Percentiles rank a stretch among this genome's conserved stretches.
These are phyloP conservation scores for Xylogone sp. DNA, from an alignment of 2,329 filamentous ascomycete genomes.

Conservation along the genomic window DNA sequence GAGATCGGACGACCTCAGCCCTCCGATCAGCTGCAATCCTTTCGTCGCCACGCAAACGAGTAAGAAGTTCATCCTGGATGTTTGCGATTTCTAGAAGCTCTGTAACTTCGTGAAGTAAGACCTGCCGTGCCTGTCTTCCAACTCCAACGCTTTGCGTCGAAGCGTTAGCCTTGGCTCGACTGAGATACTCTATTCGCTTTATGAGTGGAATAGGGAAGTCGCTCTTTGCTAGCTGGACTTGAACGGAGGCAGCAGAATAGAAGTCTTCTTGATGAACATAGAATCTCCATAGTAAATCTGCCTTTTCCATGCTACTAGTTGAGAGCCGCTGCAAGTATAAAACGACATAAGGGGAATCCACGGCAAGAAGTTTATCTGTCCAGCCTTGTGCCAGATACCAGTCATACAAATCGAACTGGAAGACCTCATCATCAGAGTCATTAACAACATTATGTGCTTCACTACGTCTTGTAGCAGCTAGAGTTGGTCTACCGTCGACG, in stretches of 20 bases:
- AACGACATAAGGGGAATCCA: conserved; percentile 80
- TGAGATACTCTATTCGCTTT: conserved; percentile 83
- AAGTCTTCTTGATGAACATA: conserved; percentile 81
- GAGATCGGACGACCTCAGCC: conserved; percentile 58
- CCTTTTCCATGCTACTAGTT: conserved; percentile 67
- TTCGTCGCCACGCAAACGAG: conserved; percentile 68
- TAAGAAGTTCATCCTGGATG: conserved; percentile 88
- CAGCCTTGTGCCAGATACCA: conserved; percentile 90
- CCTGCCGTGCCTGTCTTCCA: conserved; percentile 75
- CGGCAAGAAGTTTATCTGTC: conserved; percentile 79
- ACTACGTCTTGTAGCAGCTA: conserved; percentile 71
- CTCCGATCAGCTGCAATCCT: conserved; percentile 64
- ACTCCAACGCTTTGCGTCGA: conserved; percentile 77
- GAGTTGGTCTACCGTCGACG: conserved; percentile 73
- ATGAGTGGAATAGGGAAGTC: conserved; percentile 76
- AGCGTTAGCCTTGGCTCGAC: conserved; percentile 86
- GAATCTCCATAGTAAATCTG: conserved; percentile 90
- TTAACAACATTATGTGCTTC: conserved; percentile 93
- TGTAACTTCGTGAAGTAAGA: conserved; percentile 78
- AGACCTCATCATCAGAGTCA: conserved; percentile 84
- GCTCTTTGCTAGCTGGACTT: conserved; percentile 79
- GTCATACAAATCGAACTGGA: conserved; percentile 94
- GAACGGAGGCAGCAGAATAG: conserved; percentile 83
- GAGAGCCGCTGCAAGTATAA: conserved; percentile 81
- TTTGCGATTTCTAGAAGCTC: conserved; percentile 89